Evolutionary conservation across 2,329 filamentous ascomycete species (phyloP), one percentile per base, ranked within the genome.

Genomic region (Penicillium rolfsii): DNA sequence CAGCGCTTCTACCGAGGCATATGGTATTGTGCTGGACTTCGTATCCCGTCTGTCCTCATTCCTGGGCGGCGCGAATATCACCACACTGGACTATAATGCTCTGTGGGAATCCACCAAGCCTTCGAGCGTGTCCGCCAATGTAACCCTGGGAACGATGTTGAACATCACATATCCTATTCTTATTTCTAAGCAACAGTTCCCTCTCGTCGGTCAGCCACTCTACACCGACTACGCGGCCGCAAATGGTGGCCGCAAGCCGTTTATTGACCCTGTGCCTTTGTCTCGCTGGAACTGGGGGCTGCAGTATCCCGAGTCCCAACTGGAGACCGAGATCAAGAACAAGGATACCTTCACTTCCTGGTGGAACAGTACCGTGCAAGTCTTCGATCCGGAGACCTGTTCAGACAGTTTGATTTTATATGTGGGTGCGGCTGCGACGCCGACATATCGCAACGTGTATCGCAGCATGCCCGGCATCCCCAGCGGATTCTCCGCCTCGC

Each of bases 281-380:
- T 74, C 75, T 0, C 79, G 83, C 11, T 84, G 82, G 80, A 73
- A 72, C 8, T 84, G 77, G 70, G 82, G 79, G 2, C 77, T 80
- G 36, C 74, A 73, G 0, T 74, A 76, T 38, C 72, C 75, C 1
- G 70, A 76, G 1, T 73, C 76, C 3, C 73, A 74, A 0, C 69
- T 81, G 0, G 75, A 79, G 0, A 71, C 79, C 2, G 84, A 80
- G 3, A 71, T 83, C 5, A 67, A 73, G 5, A 84, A 84, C 67
- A 85, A 84, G 63, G 83, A 82, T 0, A 65, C 75, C 1, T 84
- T 84, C 64, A 74, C 76, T 57, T 64, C 72, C 8, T 84, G 81
- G 82, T 64, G 58, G 62, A 66, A 68, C 54, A 43, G 16, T 33
- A 38, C 40, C 6, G 40, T 22, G 6, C 40, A 41, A 41, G 40